These are phyloP conservation scores for Aurinia saxatilis DNA, from an alignment of 345 rosid genomes.

Conservation along the genomic window DNA sequence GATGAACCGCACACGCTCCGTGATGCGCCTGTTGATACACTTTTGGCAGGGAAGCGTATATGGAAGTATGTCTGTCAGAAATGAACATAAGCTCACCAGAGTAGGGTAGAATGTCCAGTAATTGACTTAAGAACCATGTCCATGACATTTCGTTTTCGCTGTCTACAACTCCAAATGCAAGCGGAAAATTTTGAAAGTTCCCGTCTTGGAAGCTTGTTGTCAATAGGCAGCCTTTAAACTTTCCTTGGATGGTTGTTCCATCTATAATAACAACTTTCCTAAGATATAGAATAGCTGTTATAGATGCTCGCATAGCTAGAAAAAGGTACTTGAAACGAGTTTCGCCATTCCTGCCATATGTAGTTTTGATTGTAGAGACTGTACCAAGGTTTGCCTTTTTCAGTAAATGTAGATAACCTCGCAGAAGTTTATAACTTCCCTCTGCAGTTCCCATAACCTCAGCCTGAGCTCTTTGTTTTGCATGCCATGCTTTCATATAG, in stretches of 20 bases:
- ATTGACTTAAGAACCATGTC: neutral
- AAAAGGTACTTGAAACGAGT: too few species aligned
- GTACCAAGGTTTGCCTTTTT: too few species aligned
- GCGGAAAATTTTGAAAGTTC: neutral
- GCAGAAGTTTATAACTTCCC: too few species aligned
- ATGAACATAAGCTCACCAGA: neutral
- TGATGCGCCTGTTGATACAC: neutral
- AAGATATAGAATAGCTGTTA: too few species aligned
- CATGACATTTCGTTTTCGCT: neutral
- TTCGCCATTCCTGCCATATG: too few species aligned
- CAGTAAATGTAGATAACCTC: too few species aligned
- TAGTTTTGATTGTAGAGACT: too few species aligned
- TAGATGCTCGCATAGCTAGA: too few species aligned
- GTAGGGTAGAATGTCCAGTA: rapidly evolving
- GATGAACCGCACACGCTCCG: neutral
- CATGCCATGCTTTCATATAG: too few species aligned
- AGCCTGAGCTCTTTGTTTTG: too few species aligned
- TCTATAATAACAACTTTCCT: neutral
- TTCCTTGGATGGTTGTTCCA: neutral
- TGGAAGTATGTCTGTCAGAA: neutral
- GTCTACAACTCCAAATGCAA: neutral
- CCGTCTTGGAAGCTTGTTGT: neutral
- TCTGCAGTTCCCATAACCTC: too few species aligned
- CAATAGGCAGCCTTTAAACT: neutral
- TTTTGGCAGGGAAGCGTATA: neutral